Percentiles rank a stretch among this genome's conserved stretches.
These are phyloP conservation scores for Camelina hispida DNA, from an alignment of 345 rosid genomes.

Conservation along the genomic window DNA sequence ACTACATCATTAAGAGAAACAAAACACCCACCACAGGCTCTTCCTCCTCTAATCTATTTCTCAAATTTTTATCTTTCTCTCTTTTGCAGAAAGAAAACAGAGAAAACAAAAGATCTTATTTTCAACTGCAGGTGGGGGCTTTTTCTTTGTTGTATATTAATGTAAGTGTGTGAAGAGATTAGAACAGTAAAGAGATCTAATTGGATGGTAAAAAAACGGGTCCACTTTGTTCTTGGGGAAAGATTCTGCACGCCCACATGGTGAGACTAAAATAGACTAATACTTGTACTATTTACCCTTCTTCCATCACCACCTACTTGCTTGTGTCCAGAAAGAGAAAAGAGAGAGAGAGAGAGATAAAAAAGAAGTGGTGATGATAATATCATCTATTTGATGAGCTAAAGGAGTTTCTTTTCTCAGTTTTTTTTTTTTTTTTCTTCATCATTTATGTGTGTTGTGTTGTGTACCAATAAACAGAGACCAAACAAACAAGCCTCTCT, in stretches of 20 bases:
- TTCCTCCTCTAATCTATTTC: background rate
- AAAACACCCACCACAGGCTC: slow-evolving; percentile 17
- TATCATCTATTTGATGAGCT: slow-evolving; percentile 27
- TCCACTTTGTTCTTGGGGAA: slow-evolving; percentile 51
- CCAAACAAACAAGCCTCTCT: slow-evolving; percentile 35
- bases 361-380: slow-evolving; percentile 37
- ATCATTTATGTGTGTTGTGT: slow-evolving; percentile 23
- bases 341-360: slow-evolving; percentile 18
- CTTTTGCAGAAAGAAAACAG: slow-evolving; percentile 36
- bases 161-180: slow-evolving; percentile 14
- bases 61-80: slow-evolving; percentile 4
- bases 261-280: slow-evolving; percentile 42
- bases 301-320: slow-evolving; percentile 47
- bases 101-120: slow-evolving; percentile 33
- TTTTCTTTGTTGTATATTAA: background rate
- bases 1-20: slow-evolving; percentile 43
- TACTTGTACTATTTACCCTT: background rate
- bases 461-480: slow-evolving; percentile 34
- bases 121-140: slow-evolving; percentile 10
- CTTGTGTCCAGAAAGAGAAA: slow-evolving; percentile 1
- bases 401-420: slow-evolving; percentile 25
- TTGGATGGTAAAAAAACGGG: slow-evolving; percentile 41
- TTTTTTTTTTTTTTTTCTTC: background rate
- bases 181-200: slow-evolving; percentile 42
- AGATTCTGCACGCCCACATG: slow-evolving; percentile 53